phyloP scores from a whole-genome alignment of 2,329 filamentous ascomycete species.

The Ceratocystiopsis minuta region DNA sequence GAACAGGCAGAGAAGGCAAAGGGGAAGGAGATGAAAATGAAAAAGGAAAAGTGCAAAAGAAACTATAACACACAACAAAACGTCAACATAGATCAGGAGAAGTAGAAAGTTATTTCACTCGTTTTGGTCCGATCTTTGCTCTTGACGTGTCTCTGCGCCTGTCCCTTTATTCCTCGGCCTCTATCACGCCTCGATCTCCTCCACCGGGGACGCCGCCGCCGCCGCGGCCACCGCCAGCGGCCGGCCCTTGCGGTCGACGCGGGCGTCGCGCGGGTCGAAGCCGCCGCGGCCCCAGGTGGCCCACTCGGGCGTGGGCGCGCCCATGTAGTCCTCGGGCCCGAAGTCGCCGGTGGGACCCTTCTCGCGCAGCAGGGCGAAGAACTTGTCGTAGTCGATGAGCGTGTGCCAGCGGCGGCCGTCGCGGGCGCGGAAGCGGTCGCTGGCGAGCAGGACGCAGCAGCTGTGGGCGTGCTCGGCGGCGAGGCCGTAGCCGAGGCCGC shows the following conservation, averaged over 20 bases:
- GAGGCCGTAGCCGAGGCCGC: constrained; percentile 71
- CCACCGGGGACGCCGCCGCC: too few relatives aligned
- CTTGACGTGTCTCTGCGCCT: too few relatives aligned
- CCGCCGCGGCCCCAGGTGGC: constrained; percentile 87
- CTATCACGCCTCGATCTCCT: too few relatives aligned
- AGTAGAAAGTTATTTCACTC: too few relatives aligned
- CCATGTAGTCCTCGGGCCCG: constrained; percentile 80
- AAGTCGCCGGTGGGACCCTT: constrained; percentile 49
- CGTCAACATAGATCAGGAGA: too few relatives aligned
- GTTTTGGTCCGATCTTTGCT: too few relatives aligned
- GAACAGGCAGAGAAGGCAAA: too few relatives aligned
- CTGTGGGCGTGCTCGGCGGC: constrained; percentile 90
- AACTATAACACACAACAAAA: too few relatives aligned
- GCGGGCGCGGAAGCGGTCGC: constrained; percentile 51
- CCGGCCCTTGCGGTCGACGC: constrained; percentile 74
- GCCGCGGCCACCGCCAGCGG: constrained; percentile 26
- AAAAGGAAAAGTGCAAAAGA: too few relatives aligned
- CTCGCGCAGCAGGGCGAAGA: constrained; percentile 69
- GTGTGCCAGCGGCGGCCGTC: constrained; percentile 68
- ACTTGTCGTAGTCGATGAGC: constrained; percentile 72
- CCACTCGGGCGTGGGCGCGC: constrained; percentile 73
- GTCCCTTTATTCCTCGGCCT: too few relatives aligned
- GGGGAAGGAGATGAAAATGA: too few relatives aligned
- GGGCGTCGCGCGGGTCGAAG: constrained; percentile 77
- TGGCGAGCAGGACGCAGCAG: constrained; percentile 79